These are phyloP conservation scores for Microdochium nivale DNA, from an alignment of 2,329 filamentous ascomycete genomes.

Conservation along the genomic window DNA sequence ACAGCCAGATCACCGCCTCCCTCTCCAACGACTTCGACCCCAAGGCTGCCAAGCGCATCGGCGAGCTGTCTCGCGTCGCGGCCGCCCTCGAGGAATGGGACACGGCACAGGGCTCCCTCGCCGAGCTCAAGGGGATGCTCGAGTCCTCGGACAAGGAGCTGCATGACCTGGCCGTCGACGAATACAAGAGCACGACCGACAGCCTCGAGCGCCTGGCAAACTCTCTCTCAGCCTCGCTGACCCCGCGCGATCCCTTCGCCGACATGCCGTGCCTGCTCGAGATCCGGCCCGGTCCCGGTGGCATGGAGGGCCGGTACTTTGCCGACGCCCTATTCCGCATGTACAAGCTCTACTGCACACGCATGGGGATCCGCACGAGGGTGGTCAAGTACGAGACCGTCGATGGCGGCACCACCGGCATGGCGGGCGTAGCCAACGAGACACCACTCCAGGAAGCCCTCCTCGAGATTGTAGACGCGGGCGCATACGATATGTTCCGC, in stretches of 20 bases:
- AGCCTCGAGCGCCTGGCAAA: constrained; percentile 55
- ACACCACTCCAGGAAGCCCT: constrained; percentile 77
- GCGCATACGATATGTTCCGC: constrained; percentile 74
- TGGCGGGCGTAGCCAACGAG: constrained; percentile 46
- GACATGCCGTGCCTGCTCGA: constrained; percentile 85
- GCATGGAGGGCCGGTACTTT: constrained; percentile 85
- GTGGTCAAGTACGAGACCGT: constrained; percentile 74
- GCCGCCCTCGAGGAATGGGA: constrained; percentile 52
- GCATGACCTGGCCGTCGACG: constrained; percentile 68
- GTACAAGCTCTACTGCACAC: constrained; percentile 74
- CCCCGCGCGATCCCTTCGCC: constrained; percentile 84
- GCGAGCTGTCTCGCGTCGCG: constrained; percentile 51
- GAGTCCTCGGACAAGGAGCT: constrained; percentile 58
- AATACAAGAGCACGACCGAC: constrained; percentile 58
- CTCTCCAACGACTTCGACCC: constrained; percentile 48
- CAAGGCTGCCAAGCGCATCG: constrained; percentile 48
- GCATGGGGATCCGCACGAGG: constrained; percentile 54
- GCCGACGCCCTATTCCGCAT: constrained; percentile 81
- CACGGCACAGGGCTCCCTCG: constrained; percentile 38
- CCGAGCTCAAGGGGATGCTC: constrained; percentile 44
- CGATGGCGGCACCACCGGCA: constrained; percentile 46
- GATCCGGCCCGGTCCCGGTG: constrained; percentile 84
- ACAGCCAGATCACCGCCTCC: constrained; percentile 41
- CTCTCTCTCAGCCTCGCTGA: constrained; percentile 66
- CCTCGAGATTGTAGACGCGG: constrained; percentile 67